Base-by-base conservation (phyloP, 2,329 filamentous ascomycete species). In the Parastagonospora avenae region DNA sequence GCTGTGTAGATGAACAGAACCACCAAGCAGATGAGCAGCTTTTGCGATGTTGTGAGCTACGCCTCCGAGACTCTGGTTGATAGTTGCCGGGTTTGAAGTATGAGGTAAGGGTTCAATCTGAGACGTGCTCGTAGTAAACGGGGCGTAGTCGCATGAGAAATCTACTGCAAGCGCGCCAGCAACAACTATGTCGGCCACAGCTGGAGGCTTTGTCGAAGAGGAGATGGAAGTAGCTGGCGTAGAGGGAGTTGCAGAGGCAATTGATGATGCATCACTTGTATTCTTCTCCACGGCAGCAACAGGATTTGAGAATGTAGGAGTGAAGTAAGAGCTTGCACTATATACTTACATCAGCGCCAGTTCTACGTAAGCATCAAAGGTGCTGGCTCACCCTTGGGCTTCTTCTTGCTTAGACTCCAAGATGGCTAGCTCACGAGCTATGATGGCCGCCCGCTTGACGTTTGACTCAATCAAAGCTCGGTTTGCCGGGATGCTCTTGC, bases 31-130 rank as follows among this genome's bases (percentile, higher is more conserved):
- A 60, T 92, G 89, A 1, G 90, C 87, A 38, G 93, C 92, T 41
- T 91, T 82, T 12, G 94, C 91, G 38, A 97, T 91, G 66, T 97
- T 97, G 66, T 92, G 88, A 6, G 91, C 94, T 7, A 97, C 94
- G 6, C 94, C 94, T 10, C 94, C 94, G 7, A 97, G 83, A 1
- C 89, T 90, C 67, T 96, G 91, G 31, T 78, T 85, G 58, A 97
- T 95, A 11, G 80, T 78, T 7, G 92, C 86, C 42, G 90, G 90
- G 66, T 97, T 97, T 0, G 93, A 97, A 0, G 92, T 96, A 52
- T 92, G 84, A 32, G 87, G 78, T 43, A 81, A 76, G 5, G 86
- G 79, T 24, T 67, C 67, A 45, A 68, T 53, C 70, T 78, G 52
- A 62, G 68, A 63, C 2, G 66, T 53, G 30, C 75, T 70, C 24